Evolutionary conservation across 176 grass and related monocot species (phyloP), one percentile per base, ranked within the genome.

Genomic region (Puccinellia tenuiflora): DNA sequence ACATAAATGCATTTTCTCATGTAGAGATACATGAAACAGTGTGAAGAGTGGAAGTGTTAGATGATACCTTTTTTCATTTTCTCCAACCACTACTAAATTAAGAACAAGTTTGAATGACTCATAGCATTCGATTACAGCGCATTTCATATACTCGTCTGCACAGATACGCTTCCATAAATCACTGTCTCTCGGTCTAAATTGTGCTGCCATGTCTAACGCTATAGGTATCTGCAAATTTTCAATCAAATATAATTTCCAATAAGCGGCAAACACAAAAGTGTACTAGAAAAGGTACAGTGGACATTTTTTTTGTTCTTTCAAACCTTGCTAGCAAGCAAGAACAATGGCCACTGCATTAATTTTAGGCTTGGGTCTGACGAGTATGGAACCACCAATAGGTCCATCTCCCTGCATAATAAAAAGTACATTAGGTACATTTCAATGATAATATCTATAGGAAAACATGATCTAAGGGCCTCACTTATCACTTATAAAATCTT

Each of bases 251-350:
- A 34, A 80, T 33, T 16, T 59, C 25, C 18, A 73, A 33, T 30
- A 48, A 53, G 66, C 64, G 45, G 52, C 48, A 56, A 83, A 64
- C 40, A 42, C 31, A 79, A 63, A n/a, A 10, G 20, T 80, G 30
- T 70, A 63, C 28, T 31, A 79, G n/a, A 76, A 3, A 75, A 75
- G 31, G 62, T 64, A 66, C 21, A 71, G 20, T 64, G 29, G 40
- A 86, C 89, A 34, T 40, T 54, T 56, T 56, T 75, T 61, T 64
- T 76, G 59, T 56, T 59, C 42, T 33, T 5, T 52, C 79, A 79
- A 53, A 98, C 96, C 96, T 98, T 98, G 92, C 92, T 93, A 88
- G 96, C 92, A 83, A 98, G 92, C 72, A 98, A 91, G 77, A 98
- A 98, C n/a, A 88, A 87, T 54, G 96, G 96, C 96, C 96, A 98